Evolutionary conservation across 2,329 filamentous ascomycete genomes (phyloP).

Genomic region (Immersiporthe knoxdaviesiana): DNA sequence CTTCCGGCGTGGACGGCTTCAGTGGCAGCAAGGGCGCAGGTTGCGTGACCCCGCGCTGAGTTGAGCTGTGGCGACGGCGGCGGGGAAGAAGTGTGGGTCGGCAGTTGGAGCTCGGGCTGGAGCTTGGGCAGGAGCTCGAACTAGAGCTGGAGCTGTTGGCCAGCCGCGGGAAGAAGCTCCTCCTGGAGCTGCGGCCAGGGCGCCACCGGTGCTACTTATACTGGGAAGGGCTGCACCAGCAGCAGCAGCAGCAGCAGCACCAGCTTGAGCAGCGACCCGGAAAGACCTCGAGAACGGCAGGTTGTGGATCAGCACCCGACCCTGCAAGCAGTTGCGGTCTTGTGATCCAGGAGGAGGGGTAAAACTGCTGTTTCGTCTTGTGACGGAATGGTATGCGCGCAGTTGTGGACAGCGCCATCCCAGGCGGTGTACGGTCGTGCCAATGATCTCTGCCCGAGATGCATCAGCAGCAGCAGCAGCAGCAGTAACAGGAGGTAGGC

Average conservation of each 20-base stretch:
- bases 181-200: background rate
- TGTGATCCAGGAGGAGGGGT: background rate
- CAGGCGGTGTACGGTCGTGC: background rate
- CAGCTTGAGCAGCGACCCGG: conserved; percentile 5
- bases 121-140: conserved; percentile 14
- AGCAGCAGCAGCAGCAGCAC: background rate
- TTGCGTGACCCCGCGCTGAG: conserved; percentile 28
- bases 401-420: background rate
- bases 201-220: conserved; percentile 7
- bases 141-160: conserved; percentile 1
- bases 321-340: background rate
- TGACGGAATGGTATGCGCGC: background rate
- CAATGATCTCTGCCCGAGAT: background rate
- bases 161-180: background rate
- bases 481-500: too few species aligned
- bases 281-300: background rate
- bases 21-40: conserved; percentile 22
- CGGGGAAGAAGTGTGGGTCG: background rate
- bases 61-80: conserved; percentile 6
- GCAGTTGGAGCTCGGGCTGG: conserved; percentile 11
- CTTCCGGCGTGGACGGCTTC: conserved; percentile 36
- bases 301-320: conserved; percentile 7
- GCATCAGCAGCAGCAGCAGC: background rate
- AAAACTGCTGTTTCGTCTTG: background rate
- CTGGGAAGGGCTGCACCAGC: background rate